Base-by-base conservation (phyloP, 441 rosid species). In the Jatropha podagrica region DNA sequence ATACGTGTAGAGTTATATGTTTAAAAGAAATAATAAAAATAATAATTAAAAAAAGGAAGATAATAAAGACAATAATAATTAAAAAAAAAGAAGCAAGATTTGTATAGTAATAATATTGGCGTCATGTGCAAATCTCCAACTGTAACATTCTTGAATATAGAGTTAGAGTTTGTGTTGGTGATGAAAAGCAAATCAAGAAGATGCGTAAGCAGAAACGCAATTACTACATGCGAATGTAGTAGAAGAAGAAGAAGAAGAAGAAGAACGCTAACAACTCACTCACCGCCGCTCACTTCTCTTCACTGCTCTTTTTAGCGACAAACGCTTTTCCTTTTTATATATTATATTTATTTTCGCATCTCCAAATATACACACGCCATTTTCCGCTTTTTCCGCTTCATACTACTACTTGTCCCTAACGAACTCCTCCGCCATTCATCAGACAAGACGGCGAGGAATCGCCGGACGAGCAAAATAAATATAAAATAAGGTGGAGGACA, bases 161-260 rank as follows among this genome's bases (percentile, higher is more conserved):
- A 55, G 51, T 60, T 44, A 8, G 76, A 73, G 59, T 62, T 62
- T 62, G 68, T 62, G 68, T 62, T 38, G 69, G 76, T 38, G 18
- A 44, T 41, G 55, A 58, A 58, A 56, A 40, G 44, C 44, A 18
- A 37, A 62, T 11, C 11, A 5, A n/a, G n/a, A 58, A 17, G 41
- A 68, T 49, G 20, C 59, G 42, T 49, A 49, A 7, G 71, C 3
- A 7, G n/a, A 6, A 69, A 18, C 4, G 32, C n/a, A 69, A 66
- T 52, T 17, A 52, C 56, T 48, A 48, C 13, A 13, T 48, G 14
- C 32, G 4, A 48, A 54, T 17, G 7, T 54, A 54, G 20, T 14
- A 54, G 58, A 54, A 54, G 20, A 54, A 52, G 18, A 52, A 46
- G 20, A 54, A 52, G 18, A 52, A 46, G 56, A 13, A 52, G n/a